phyloP scores from a whole-genome alignment of 176 grass and related monocot genomes.

The Dactylis glomerata region DNA sequence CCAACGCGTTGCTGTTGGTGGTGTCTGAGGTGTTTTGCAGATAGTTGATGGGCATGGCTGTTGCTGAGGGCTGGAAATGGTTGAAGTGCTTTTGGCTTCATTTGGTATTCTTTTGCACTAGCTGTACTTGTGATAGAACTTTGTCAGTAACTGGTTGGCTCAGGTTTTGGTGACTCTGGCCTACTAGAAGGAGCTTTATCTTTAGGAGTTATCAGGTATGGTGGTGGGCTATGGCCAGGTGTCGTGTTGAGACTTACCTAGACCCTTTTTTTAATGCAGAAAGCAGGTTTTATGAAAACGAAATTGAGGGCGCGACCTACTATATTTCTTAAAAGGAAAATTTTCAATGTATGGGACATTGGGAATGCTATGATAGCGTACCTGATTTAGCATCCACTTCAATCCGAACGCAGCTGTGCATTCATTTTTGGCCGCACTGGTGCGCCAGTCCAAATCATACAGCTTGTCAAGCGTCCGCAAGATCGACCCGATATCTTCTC shows the following conservation, averaged over 20 bases:
- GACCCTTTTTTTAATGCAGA: neutral
- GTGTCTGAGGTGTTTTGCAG: neutral
- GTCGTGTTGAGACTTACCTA: neutral
- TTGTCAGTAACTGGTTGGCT: neutral
- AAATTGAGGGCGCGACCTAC: neutral
- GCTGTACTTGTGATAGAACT: neutral
- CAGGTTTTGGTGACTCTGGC: neutral
- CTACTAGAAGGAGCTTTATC: neutral
- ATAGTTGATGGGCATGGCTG: neutral
- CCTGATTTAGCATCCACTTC: conserved; percentile 99
- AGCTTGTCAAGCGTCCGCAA: conserved; percentile 61
- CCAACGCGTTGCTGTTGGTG: neutral
- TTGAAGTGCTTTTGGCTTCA: neutral
- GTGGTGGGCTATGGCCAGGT: neutral
- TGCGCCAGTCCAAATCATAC: conserved; percentile 79
- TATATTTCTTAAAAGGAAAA: neutral
- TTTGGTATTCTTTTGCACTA: neutral
- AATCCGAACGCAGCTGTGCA: conserved; percentile 87
- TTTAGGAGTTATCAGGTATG: neutral
- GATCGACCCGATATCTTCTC: conserved; percentile 53
- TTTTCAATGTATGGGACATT: neutral
- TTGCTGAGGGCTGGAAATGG: neutral
- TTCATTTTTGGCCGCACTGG: conserved; percentile 83
- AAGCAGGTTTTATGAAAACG: neutral
- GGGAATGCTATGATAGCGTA: conserved; percentile 4